Base-by-base conservation (phyloP, 2,329 filamentous ascomycete genomes). In the Beauveria caledonica region DNA sequence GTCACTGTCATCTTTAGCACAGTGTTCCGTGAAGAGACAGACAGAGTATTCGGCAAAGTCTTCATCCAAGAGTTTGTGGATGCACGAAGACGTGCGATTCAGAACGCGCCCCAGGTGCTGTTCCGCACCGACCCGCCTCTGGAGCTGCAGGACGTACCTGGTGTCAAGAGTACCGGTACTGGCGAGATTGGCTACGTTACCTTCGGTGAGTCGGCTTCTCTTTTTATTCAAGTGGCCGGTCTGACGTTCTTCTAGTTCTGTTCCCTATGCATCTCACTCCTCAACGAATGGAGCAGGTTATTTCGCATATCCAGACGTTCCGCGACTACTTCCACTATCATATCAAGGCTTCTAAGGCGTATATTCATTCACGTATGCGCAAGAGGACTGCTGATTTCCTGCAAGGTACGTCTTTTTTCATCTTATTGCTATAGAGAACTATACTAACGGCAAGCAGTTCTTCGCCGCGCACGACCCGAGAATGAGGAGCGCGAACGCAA, bases 311-410 rank as follows among this genome's bases (percentile, higher is more conserved):
- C 69, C 95, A 99, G 77, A 99, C 94, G 15, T 99, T 99, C 89
- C 90, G 94, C 66, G 94, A 99, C 73, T 99, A 99, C 77, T 99
- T 99, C 82, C 94, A 99, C 76, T 99, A 99, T 75, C 94, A 99
- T 76, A 99, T 99, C 78, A 99, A 99, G 78, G 95, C 94, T 33
- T 97, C 92, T 64, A 99, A 99, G 81, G 94, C 95, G 58, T 99
- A 97, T 71, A 99, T 99, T 66, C 94, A 99, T 81, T 95, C 92
- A 39, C 86, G 95, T 70, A 99, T 99, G 94, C 87, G 94, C 72
- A 90, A 93, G 80, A 86, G 94, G 74, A 99, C 95, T 10, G 94
- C 94, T 54, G 95, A 99, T 74, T 99, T 99, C 80, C 85, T 99
- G 61, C 95, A 99, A 84, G 90, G 91, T 93, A 79, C 72, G 81